Base-by-base conservation (phyloP, 1,284 basidiomycete genomes). In the Cerioporus squamosus region DNA sequence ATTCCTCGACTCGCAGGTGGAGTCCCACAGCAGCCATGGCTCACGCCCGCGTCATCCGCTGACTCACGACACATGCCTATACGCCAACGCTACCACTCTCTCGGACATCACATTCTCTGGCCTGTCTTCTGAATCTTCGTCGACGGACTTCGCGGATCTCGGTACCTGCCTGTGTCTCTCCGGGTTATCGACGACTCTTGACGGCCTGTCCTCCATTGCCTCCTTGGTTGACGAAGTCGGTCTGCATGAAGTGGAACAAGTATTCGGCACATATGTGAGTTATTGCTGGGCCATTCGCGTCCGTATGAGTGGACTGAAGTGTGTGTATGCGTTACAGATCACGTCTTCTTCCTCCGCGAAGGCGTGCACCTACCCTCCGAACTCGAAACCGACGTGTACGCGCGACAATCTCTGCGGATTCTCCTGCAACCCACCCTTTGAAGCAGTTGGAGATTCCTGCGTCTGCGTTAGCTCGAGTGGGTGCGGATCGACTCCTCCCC, bases 321-420 rank as follows among this genome's bases (percentile, higher is more conserved):
- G 43, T 45, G 14, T 20, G 9, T 12, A 46, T 33, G 20, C 18
- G 24, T 14, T 22, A 12, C 40, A 60, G 59, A 45, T 60, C 12
- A 17, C 45, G 26, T 18, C n/a, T 17, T 42, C 54, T 18, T 23
- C 54, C 6, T 20, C 17, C 24, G 20, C 54, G 5, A 38, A 44
- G 43, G 42, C 33, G 5, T 83, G 82, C 69, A 59, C 66, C 2
- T 83, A 79, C 65, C 81, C 82, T 0, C 60, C 69, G 1, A 72
- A 82, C 59, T 71, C 77, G 2, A 53, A 65, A 3, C 75, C 80
- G 0, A 14, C 57, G 5, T 84, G 82, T 62, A 59, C 66, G n/a
- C 44, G 47, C 1, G 68, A 71, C 5, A 69, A 74, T 55, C 74
- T 78, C 5, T 84, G 82, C 61, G 72, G 73, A 33, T 84, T 82